Conservation (phyloP, 1,284 basidiomycete genomes). For the Peniophora sp. region DNA sequence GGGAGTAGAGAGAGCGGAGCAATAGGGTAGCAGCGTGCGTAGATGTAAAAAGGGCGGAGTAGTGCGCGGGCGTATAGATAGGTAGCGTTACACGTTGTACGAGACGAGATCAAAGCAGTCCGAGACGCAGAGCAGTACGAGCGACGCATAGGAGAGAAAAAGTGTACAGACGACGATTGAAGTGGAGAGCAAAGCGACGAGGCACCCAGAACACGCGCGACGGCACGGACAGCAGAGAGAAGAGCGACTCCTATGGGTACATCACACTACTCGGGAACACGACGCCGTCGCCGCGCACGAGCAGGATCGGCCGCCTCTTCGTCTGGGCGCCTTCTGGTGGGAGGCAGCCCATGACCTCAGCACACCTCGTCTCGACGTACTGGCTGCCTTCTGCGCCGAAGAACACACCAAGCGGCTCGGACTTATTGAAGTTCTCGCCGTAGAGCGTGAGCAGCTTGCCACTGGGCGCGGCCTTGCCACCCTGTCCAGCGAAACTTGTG, state of each 20-base stretch:
- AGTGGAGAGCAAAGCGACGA: conserved; percentile 9
- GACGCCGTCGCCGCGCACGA: conserved; percentile 84
- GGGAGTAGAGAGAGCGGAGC: too few relatives aligned
- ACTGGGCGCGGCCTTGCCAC: conserved; percentile 49
- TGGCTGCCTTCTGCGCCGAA: conserved; percentile 84
- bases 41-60: too few relatives aligned
- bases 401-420: conserved; percentile 73
- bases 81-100: too few relatives aligned
- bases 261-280: conserved; percentile 84
- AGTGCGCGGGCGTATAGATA: too few relatives aligned
- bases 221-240: conserved; percentile 8
- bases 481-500: conserved; percentile 59
- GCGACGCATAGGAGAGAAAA: conserved; percentile 4
- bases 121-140: background rate
- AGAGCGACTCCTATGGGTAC: conserved; percentile 52
- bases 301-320: conserved; percentile 73
- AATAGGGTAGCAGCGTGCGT: too few relatives aligned
- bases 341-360: conserved; percentile 76
- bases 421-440: conserved; percentile 84
- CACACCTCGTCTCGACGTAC: conserved; percentile 83
- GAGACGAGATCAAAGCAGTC: too few relatives aligned
- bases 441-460: conserved; percentile 79
- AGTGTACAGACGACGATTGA: conserved; percentile 8
- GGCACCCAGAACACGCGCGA: conserved; percentile 11
- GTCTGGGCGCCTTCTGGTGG: conserved; percentile 57